These are phyloP conservation scores for Auriscalpium vulgare DNA, from an alignment of 768 basidiomycete genomes.

Conservation along the genomic window DNA sequence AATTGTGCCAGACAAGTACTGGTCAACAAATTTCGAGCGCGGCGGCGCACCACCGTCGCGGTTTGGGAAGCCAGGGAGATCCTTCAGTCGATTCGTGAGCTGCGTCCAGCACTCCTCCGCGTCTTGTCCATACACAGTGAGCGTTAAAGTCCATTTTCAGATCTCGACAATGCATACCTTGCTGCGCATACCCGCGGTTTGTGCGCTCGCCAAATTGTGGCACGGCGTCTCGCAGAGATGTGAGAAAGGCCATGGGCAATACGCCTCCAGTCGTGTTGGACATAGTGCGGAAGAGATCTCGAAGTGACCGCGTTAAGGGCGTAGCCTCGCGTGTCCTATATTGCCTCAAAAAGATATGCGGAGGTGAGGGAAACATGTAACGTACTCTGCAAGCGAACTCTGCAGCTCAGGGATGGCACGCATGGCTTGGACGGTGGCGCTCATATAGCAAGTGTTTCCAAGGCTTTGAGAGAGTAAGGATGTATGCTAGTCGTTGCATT, in stretches of 20 bases:
- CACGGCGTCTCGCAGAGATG: constrained; percentile 61
- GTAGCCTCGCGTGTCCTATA: constrained; percentile 5
- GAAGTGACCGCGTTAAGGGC: constrained; percentile 41
- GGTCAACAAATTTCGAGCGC: constrained; percentile 53
- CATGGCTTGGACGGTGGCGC: constrained; percentile 89
- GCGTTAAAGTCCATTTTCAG: not conserved
- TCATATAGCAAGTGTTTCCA: constrained; percentile 98
- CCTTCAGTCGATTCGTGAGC: constrained; percentile 62
- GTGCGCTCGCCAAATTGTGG: constrained; percentile 86
- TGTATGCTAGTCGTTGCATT: constrained; percentile 20
- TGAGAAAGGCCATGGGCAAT: constrained; percentile 62
- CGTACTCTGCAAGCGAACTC: constrained; percentile 54
- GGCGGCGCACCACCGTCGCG: constrained; percentile 23
- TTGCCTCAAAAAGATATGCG: not conserved
- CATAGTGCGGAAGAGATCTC: constrained; percentile 70
- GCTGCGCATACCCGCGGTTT: constrained; percentile 57
- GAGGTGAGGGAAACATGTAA: constrained; percentile 1
- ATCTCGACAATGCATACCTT: constrained; percentile 32
- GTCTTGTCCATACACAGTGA: constrained; percentile 29
- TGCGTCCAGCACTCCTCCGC: constrained; percentile 87
- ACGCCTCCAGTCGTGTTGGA: constrained; percentile 65
- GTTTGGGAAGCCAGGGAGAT: constrained; percentile 44
- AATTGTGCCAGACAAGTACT: constrained; percentile 76
- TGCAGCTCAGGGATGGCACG: constrained; percentile 88
- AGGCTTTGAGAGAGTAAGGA: constrained; percentile 25